Evolutionary conservation across 306 rosid genomes (phyloP), one percentile per base, ranked within the genome.

Genomic region (Pachyrhizus erosus): DNA sequence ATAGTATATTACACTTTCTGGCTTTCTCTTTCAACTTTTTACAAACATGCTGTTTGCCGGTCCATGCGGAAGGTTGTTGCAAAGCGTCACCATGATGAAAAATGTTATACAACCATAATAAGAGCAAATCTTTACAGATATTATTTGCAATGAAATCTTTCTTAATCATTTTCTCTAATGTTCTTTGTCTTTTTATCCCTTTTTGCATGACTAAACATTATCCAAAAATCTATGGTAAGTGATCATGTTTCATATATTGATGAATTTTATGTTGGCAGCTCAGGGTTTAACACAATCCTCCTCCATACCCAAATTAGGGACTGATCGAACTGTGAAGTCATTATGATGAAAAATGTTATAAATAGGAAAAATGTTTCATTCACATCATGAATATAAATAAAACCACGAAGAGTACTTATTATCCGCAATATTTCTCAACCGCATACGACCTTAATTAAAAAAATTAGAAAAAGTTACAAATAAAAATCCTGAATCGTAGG

Each of bases 21-120:
- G 29, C 31, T 42, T 37, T 79, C 55, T 52, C 27, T 52, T 78
- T 23, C n/a, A 33, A 68, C 76, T 34, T 37, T 64, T 34, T 46
- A 17, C 12, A n/a, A 34, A 58, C 77, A 74, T 67, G 79, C 45
- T 78, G 17, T 58, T 34, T 64, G 55, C 52, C 42, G 76, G 10
- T 37, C 68, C 65, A 72, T 54, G 66, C 17, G 14, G 18, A 29
- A 39, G 39, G 20, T 42, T n/a, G 55, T 60, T 40, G 69, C 54
- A 64, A 42, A 54, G 43, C 3, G 1, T 24, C 70, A 65, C 15
- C 23, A 65, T 9, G 15, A 33, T 65, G 70, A 65, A 33, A 33
- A 65, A 37, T 37, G 9, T 37, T 37, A 37, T 8, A 37, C 42
- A 37, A 4, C n/a, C n/a, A n/a, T 4, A 4, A 34, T 4, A 34